Percentiles rank a stretch among this genome's conserved stretches.
Evolutionary conservation across 75 land plant genomes (phyloP).

Genomic region (Cunninghamia lanceolata): DNA sequence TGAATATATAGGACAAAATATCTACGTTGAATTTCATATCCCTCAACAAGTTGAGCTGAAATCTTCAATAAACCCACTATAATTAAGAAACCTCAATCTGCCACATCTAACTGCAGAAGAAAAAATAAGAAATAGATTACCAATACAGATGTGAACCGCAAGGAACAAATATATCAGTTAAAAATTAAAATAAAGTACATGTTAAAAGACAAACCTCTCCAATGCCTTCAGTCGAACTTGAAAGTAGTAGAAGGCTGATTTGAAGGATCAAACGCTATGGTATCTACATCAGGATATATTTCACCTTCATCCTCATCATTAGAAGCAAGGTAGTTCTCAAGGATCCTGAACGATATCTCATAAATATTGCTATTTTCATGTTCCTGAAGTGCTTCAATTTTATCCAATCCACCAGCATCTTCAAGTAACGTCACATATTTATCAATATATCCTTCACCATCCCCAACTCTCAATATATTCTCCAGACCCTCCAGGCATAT

Average conservation of each 20-base stretch:
- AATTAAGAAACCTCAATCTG: too few relatives aligned
- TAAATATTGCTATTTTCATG: conserved; percentile 76
- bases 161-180: too few relatives aligned
- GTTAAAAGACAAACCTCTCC: background rate
- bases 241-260: conserved; percentile 18
- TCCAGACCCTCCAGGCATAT: conserved; percentile 59
- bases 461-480: conserved; percentile 53
- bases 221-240: conserved; percentile 23
- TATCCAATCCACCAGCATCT: conserved; percentile 73
- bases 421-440: conserved; percentile 62
- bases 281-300: conserved; percentile 19
- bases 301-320: conserved; percentile 52
- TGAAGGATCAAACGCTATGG: conserved; percentile 30
- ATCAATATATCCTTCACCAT: conserved; percentile 39
- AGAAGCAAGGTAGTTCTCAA: conserved; percentile 67
- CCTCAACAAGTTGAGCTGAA: too few relatives aligned
- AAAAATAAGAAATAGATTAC: too few relatives aligned
- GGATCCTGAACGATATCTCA: conserved; percentile 61
- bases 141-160: too few relatives aligned
- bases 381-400: conserved; percentile 67
- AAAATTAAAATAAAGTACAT: background rate
- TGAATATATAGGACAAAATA: too few relatives aligned
- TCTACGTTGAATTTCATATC: too few relatives aligned
- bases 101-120: too few relatives aligned
- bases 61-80: too few relatives aligned